A percentile compares a stretch with the other conserved stretches of the same genome.
These are phyloP conservation scores for Volvox carteri DNA, from an alignment of 163 green algal genomes.

Conservation along the genomic window DNA sequence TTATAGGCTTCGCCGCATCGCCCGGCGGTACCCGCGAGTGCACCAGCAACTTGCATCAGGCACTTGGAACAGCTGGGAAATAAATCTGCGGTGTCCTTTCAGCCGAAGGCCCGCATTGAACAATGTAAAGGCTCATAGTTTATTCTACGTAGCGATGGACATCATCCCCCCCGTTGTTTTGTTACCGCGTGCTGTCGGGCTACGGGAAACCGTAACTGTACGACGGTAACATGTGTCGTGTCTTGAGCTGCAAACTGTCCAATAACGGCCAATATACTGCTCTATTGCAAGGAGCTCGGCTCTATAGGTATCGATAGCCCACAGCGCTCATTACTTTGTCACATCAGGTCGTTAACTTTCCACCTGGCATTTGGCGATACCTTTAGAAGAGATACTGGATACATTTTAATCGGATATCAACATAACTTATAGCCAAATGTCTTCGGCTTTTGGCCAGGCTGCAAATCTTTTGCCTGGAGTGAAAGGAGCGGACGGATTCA, in stretches of 20 bases:
- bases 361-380: not conserved
- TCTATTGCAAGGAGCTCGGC: not conserved
- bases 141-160: no score
- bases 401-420: not conserved
- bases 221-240: not conserved
- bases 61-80: no score
- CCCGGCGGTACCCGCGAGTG: no score
- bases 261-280: not conserved
- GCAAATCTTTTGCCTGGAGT: not conserved
- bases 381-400: not conserved
- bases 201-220: no score
- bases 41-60: no score
- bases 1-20: no score
- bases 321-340: not conserved
- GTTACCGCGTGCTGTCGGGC: no score
- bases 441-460: slow-evolving; percentile 8
- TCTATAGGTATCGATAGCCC: not conserved
- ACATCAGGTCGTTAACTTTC: not conserved
- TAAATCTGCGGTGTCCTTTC: no score
- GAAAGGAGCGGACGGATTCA: slow-evolving; percentile 50
- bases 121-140: no score
- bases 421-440: not conserved
- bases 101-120: no score
- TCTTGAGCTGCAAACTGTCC: not conserved
- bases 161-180: no score